Conservation (phyloP, 345 rosid species). For the Microcos paniculata region DNA sequence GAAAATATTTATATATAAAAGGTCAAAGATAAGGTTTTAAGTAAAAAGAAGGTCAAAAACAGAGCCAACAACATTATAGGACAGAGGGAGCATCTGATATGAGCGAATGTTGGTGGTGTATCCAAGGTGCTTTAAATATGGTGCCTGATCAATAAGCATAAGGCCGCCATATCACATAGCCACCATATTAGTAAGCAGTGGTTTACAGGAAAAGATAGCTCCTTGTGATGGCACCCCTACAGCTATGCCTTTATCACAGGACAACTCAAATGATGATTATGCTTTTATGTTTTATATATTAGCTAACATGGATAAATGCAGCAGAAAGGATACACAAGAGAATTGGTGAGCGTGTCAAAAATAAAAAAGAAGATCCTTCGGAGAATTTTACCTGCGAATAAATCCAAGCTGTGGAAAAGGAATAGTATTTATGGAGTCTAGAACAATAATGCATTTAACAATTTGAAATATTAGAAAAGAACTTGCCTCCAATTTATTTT, state of each 20-base stretch:
- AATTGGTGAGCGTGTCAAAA: not conserved
- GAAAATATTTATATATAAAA: not conserved
- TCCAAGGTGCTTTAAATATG: not conserved
- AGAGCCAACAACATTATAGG: not conserved
- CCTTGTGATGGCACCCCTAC: not conserved
- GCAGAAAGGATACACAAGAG: not conserved
- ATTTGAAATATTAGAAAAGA: slow-evolving; percentile 1
- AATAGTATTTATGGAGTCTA: not conserved
- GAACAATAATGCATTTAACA: not conserved
- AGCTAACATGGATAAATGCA: not conserved
- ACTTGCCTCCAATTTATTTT: slow-evolving; percentile 68
- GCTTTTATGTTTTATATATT: slow-evolving; percentile 4
- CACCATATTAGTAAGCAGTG: not conserved
- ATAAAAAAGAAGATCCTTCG: not conserved
- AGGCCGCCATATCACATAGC: not conserved
- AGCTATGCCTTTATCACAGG: not conserved
- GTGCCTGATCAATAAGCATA: not conserved
- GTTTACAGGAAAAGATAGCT: not conserved
- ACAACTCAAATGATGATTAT: not conserved
- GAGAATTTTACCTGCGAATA: not conserved
- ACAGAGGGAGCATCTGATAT: not conserved
- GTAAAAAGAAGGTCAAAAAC: not conserved
- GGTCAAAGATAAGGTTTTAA: not conserved
- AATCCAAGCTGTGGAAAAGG: not conserved
- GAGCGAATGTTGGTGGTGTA: not conserved